Base-by-base conservation (phyloP, 805 yeast species). In the Candida easanensis region DNA sequence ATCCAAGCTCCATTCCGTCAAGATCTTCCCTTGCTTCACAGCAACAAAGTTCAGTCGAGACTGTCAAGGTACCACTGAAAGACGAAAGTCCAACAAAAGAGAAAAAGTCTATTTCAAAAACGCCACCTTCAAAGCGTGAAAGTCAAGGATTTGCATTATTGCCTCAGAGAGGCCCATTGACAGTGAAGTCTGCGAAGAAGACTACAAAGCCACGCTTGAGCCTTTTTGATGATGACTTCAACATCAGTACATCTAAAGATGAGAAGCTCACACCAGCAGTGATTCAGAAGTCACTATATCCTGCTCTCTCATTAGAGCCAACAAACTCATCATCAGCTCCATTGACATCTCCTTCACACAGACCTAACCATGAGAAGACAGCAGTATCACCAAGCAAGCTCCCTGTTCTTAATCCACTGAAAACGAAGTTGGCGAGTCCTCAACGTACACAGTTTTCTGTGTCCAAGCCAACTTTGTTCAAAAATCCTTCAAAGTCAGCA, bases 101-200 rank as follows among this genome's bases (percentile, higher is more conserved):
- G 41, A 38, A 28, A 36, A 31, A 36, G 18, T 19, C 33, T 16
- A 42, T 37, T 3, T 44, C 52, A 0, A 45, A 48, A n/a, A 51
- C 53, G 0, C 50, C 57, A 9, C 54, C 59, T 4, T 49, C 57
- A 4, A 50, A 54, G 16, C 45, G 62, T 15, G 61, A 57, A 31
- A 60, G 59, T 21, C 58, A 56, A 41, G 63, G 64, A 0, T 60
- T 61, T 51, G 64, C 63, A 4, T 41, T 59, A 7, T 36, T 61
- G 25, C 64, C 65, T 0, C 60, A 57, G 10, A 51, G 60, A 45
- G 63, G 51, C 20, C 64, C 65, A 1, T 39, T 62, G 22, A 57
- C 60, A 1, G 54, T 60, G 11, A 60, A 61, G 36, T 53, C 62
- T 9, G 49, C 53, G 2, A 53, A 56, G 39, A 56, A 54, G 42